Percentiles rank a stretch among this genome's conserved stretches.
phyloP scores from a whole-genome alignment of 2,329 filamentous ascomycete species.

The Thelonectria rubi region DNA sequence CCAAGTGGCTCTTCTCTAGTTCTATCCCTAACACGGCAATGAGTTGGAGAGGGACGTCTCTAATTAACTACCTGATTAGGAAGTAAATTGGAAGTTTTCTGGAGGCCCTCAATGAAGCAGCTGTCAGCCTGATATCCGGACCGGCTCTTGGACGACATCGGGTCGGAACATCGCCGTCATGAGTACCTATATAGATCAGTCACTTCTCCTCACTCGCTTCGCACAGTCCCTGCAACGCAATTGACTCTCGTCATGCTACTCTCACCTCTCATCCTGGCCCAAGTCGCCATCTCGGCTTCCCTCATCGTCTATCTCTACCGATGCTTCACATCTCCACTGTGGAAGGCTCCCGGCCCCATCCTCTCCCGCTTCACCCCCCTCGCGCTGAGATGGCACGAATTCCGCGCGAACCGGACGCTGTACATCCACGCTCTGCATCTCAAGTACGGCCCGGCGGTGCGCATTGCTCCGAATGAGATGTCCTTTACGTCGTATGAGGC shows the following conservation, averaged over 20 bases:
- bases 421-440: slow-evolving; percentile 64
- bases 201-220: neutral
- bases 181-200: neutral
- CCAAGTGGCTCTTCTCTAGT: neutral
- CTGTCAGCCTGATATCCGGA: neutral
- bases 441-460: slow-evolving; percentile 63
- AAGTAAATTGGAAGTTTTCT: slow-evolving; percentile 3
- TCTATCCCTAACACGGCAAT: neutral
- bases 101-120: neutral
- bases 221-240: neutral
- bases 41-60: neutral
- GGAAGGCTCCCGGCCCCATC: slow-evolving; percentile 57
- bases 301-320: slow-evolving; percentile 2
- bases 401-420: slow-evolving; percentile 57
- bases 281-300: neutral
- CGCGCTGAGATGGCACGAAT: slow-evolving; percentile 63
- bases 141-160: neutral
- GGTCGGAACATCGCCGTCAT: neutral
- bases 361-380: slow-evolving; percentile 58
- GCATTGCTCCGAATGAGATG: slow-evolving; percentile 65
- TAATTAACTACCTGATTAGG: neutral
- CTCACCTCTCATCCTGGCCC: neutral
- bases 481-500: slow-evolving; percentile 64
- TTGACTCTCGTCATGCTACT: neutral
- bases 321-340: slow-evolving; percentile 44